phyloP scores from a whole-genome alignment of 2,329 filamentous ascomycete genomes.

The Aspergillus latus region DNA sequence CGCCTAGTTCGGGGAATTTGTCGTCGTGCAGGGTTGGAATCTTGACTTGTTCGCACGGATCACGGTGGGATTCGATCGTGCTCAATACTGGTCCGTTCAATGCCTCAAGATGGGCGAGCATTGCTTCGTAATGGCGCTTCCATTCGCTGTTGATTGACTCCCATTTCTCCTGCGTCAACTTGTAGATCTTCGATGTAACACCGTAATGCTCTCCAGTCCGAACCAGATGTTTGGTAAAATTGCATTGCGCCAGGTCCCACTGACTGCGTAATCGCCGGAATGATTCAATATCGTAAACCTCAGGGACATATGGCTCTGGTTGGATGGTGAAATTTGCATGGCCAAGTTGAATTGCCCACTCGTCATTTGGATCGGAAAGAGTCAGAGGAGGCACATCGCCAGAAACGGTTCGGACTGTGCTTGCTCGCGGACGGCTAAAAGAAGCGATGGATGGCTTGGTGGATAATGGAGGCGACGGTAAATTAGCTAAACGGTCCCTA shows the following conservation, averaged over 20 bases:
- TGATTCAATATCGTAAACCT: constrained; percentile 58
- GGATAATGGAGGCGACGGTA: constrained; percentile 72
- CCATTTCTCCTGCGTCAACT: constrained; percentile 86
- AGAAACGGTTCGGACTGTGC: constrained; percentile 44
- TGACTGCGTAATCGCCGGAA: constrained; percentile 69
- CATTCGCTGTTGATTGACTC: constrained; percentile 72
- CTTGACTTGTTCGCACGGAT: constrained; percentile 52
- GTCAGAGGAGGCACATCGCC: constrained; percentile 58
- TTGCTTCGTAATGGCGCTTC: constrained; percentile 67
- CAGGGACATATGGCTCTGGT: constrained; percentile 75
- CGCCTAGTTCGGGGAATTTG: constrained; percentile 85
- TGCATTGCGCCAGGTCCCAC: constrained; percentile 79
- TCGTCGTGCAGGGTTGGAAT: constrained; percentile 52
- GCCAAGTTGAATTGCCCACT: constrained; percentile 81
- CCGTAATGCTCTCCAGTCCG: constrained; percentile 90
- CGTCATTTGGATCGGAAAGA: constrained; percentile 66
- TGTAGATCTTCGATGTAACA: constrained; percentile 82
- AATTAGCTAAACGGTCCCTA: constrained; percentile 46
- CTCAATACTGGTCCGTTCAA: constrained; percentile 38
- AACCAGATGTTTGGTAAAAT: constrained; percentile 85
- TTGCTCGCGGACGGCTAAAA: constrained; percentile 56
- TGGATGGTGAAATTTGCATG: constrained; percentile 91
- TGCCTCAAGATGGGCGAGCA: constrained; percentile 53
- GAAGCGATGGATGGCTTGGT: constrained; percentile 76
- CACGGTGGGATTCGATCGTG: constrained; percentile 39